Evolutionary conservation across 305 asterid genomes (phyloP), one percentile per base, ranked within the genome.

Genomic region (Fraxinus greggii): DNA sequence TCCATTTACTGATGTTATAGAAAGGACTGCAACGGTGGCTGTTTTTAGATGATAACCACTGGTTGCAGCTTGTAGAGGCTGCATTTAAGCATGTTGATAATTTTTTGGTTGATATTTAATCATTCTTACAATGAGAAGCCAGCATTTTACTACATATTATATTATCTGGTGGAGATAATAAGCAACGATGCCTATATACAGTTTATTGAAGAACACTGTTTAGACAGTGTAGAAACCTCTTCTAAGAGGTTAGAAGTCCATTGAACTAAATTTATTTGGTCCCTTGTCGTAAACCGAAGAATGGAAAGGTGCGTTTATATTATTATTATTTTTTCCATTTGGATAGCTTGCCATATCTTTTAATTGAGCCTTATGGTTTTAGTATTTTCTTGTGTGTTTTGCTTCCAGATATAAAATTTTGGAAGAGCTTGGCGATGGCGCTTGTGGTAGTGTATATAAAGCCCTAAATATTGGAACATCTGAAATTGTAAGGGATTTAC

Each of bases 31-130:
- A 80, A 81, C 67, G 36, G 88, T 85, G 90, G 90, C 87, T 84
- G 83, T 82, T 88, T 78, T 92, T 92, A 89, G 89, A 94, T 94
- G 99, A 88, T 87, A 87, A 83, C 85, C 87, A 77, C 88, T 82
- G 87, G 85, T 86, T 91, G 99, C 99, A 93, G 98, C 98, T 93
- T 89, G 81, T 92, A 81, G 92, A 88, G 97, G 99, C 99, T 92
- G 98, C 98, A 87, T 72, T 85, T 86, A 89, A 96, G 98, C 89
- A 96, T 96, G 99, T 91, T 96, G 97, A 90, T 89, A 83, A 81
- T 81, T 80, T 88, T 92, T 86, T 89, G 84, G 91, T 87, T 94
- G 86, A 90, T 89, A 79, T 87, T 90, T 75, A 86, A 88, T 86
- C 92, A 88, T 82, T 87, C 93, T 84, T 89, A 91, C 87, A 79